These are phyloP conservation scores for Cryptosporidium xiaoi DNA, from an alignment of 169 alveolate species.

Conservation along the genomic window DNA sequence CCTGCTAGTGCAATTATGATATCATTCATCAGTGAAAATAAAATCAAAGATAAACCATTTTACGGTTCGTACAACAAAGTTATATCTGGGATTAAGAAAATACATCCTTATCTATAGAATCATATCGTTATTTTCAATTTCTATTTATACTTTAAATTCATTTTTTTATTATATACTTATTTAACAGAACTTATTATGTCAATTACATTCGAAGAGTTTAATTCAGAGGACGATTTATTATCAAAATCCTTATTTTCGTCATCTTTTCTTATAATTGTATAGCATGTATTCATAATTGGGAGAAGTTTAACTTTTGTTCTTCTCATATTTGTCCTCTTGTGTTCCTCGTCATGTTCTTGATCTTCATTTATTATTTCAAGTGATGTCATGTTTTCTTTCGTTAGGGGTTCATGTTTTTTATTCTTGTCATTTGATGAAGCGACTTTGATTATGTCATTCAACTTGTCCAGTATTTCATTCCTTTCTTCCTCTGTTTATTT, in stretches of 20 bases:
- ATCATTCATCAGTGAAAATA: slow-evolving; percentile 23
- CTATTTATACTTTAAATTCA: not conserved
- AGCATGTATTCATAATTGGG: slow-evolving; percentile 40
- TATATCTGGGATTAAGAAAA: slow-evolving; percentile 43
- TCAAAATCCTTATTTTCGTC: not conserved
- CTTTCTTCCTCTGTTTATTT: slow-evolving; percentile 35
- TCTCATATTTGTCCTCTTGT: not conserved
- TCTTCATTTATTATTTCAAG: not conserved
- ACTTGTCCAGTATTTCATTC: slow-evolving; percentile 13
- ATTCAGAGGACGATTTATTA: not conserved
- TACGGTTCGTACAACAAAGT: slow-evolving; percentile 46
- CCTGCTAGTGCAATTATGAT: slow-evolving; percentile 94
- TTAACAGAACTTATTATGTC: slow-evolving; percentile 5
- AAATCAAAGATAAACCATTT: slow-evolving; percentile 61
- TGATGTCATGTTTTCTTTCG: not conserved
- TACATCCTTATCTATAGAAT: slow-evolving; percentile 49
- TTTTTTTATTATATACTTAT: slow-evolving; percentile 9
- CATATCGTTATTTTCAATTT: not conserved
- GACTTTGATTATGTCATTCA: slow-evolving; percentile 16
- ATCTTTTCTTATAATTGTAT: slow-evolving; percentile 29
- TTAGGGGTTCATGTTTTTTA: not conserved
- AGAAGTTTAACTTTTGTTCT: slow-evolving; percentile 45
- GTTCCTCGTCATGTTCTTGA: slow-evolving; percentile 5
- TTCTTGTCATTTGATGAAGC: slow-evolving; percentile 5
- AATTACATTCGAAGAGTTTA: not conserved